Conservation (phyloP, 129 eudicot genomes). For the Flaveria brownii region DNA sequence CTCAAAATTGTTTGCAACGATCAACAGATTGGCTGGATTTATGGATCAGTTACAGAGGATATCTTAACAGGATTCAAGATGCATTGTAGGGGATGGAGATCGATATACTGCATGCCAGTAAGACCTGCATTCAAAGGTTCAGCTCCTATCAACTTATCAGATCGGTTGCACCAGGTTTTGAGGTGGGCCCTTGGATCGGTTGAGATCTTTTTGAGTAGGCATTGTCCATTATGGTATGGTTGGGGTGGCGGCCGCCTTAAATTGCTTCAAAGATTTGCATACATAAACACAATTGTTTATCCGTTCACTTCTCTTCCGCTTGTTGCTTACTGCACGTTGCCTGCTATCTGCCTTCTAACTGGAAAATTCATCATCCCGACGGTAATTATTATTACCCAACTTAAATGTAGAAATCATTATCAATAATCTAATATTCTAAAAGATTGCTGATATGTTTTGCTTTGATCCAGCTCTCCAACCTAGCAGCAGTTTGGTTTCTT, state of each 20-base stretch:
- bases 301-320: conserved; percentile 97
- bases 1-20: conserved; percentile 13
- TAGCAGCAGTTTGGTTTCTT: conserved; percentile 85
- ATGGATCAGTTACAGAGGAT: conserved; percentile 98
- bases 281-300: conserved; percentile 92
- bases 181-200: conserved; percentile 99
- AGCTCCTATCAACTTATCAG: conserved; percentile 97
- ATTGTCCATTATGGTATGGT: conserved; percentile 98
- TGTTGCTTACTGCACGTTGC: conserved; percentile 83
- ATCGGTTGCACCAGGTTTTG: conserved; percentile 93
- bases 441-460: neutral
- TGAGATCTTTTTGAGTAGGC: conserved; percentile 95
- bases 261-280: conserved; percentile 95
- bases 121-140: conserved; percentile 99
- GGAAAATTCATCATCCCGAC: conserved; percentile 98
- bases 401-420: neutral
- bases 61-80: conserved; percentile 96
- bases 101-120: conserved; percentile 93
- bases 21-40: conserved; percentile 96
- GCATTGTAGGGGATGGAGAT: conserved; percentile 99
- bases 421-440: neutral
- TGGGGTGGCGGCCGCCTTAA: conserved; percentile 96
- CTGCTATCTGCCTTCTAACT: conserved; percentile 94
- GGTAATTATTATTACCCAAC: conserved; percentile 40
- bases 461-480: conserved; percentile 68